Conservation (phyloP, 257 asterid species). For the Buddleja alternifolia region DNA sequence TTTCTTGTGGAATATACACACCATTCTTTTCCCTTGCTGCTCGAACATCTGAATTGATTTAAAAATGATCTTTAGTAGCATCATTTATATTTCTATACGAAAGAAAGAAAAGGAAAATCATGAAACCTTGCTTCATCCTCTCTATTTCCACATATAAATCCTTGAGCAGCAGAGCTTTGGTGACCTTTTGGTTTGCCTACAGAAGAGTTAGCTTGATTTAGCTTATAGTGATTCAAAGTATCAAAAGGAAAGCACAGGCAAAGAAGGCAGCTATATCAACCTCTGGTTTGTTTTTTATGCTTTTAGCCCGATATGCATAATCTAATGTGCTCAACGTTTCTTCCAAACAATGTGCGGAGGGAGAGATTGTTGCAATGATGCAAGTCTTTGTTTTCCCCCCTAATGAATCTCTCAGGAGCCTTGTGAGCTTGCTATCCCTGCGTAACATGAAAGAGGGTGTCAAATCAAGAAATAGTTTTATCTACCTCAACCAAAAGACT, state of each 20-base stretch:
- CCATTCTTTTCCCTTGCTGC: constrained; percentile 94
- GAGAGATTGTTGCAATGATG: constrained; percentile 82
- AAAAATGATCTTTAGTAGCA: constrained; percentile 15
- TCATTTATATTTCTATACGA: background rate
- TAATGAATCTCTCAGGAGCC: constrained; percentile 80
- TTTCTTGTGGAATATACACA: constrained; percentile 82
- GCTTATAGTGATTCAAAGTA: constrained; percentile 20
- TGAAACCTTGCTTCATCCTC: constrained; percentile 82
- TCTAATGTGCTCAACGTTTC: constrained; percentile 87
- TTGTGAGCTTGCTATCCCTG: constrained; percentile 91
- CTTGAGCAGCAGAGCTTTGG: constrained; percentile 76
- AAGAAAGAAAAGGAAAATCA: constrained; percentile 24
- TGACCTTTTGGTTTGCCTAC: constrained; percentile 82
- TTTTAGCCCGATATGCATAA: constrained; percentile 87
- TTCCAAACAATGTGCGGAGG: constrained; percentile 71
- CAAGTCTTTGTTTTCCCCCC: constrained; percentile 94
- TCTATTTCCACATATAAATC: constrained; percentile 75
- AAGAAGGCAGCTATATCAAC: constrained; percentile 29
- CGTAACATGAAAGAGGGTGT: constrained; percentile 19
- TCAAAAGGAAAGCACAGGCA: constrained; percentile 14
- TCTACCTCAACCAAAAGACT: constrained; percentile 11
- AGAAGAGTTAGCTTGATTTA: constrained; percentile 36
- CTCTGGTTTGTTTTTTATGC: constrained; percentile 87
- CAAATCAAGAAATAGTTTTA: constrained; percentile 20
- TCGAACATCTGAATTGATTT: constrained; percentile 60